Base-by-base conservation (phyloP, 768 basidiomycete genomes). In the Mycena venus region DNA sequence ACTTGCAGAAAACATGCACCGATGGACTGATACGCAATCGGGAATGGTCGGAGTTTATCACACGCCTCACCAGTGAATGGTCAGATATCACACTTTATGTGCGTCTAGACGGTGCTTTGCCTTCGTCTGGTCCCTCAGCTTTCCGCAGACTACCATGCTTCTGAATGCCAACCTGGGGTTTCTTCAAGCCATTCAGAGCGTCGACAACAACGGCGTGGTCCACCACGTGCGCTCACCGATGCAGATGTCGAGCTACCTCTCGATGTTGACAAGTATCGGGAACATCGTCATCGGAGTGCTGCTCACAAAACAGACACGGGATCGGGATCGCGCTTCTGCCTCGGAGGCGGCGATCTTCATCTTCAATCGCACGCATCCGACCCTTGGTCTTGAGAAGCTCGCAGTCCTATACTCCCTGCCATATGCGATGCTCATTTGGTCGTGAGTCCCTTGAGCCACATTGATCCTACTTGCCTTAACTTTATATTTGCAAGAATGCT, bases 101-200 rank as follows among this genome's bases (percentile, higher is more conserved):
- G 68, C 67, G 88, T 71, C 14, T 36, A 3, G 36, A 17, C 40
- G 17, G 31, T 27, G 17, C 1, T n/a, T 36, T 42, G 14, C 5
- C 55, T 21, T 23, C n/a, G n/a, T n/a, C n/a, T n/a, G n/a, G n/a
- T n/a, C n/a, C n/a, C 62, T 71, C 15, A 72, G 6, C n/a, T 31
- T 27, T 56, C 14, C 11, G n/a, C 49, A 92, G 91, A 87, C 87
- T 1, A 90, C 89, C 0, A 90, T 92, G 4, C 82, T 93, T 19
- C 78, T 92, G 23, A 89, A 88, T 42, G 90, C 88, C n/a, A 91
- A 92, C 63, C 89, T 93, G 76, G 89, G 86, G 0, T 91, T 92
- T 75, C 81, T 93, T 25, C n/a, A n/a, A n/a, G 88, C 91, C 0
- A 91, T 92, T 49, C 83, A 85, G 62, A 85, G 82, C 53, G 80